Base-by-base conservation (phyloP, 108 stramenopile genomes). In the Skeletonema grethae region DNA sequence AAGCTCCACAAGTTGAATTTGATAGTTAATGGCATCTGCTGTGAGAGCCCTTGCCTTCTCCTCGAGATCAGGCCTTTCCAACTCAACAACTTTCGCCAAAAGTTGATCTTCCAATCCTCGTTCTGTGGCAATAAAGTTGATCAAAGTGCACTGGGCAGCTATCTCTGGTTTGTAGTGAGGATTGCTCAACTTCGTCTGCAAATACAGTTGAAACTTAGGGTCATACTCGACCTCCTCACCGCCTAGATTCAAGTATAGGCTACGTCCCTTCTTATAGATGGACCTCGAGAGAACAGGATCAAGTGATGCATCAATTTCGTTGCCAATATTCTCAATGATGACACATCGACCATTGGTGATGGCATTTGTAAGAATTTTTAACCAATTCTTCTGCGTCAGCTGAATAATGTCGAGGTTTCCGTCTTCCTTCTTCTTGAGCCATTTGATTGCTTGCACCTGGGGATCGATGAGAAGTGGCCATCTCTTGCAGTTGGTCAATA, bases 91-190 rank as follows among this genome's bases (percentile, higher is more conserved):
- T 72, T 91, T 94, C 1, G 93, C 94, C 29, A 97, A 69, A 13
- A 97, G 87, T 76, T 97, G 96, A 64, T 97, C 96, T 77, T 97
- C 92, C 7, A 97, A 59, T 8, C 96, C 96, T 39, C 73, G 73
- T 73, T 97, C 96, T 4, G 96, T 97, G 39, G 96, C 96, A 70
- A 97, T 95, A 68, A 97, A 97, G 72, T 97, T 97, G 65, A 97
- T 93, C 34, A 97, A 60, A 1, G 96, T 96, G 62, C 96, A 97
- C 78, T 97, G 96, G 0, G 96, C 95, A 2, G 92, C 90, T 28
- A 95, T 90, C 73, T 97, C 96, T n/a, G 96, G 96, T 67, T 93
- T 93, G 80, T 95, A 97, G 66, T 97, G 96, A 10, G 96, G 96
- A 75, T 97, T 97, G 67, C 84, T 89, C 39, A 95, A 63, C 72